Evolutionary conservation across 768 basidiomycete genomes (phyloP).

Genomic region (Hygrophoropsis aurantiaca): DNA sequence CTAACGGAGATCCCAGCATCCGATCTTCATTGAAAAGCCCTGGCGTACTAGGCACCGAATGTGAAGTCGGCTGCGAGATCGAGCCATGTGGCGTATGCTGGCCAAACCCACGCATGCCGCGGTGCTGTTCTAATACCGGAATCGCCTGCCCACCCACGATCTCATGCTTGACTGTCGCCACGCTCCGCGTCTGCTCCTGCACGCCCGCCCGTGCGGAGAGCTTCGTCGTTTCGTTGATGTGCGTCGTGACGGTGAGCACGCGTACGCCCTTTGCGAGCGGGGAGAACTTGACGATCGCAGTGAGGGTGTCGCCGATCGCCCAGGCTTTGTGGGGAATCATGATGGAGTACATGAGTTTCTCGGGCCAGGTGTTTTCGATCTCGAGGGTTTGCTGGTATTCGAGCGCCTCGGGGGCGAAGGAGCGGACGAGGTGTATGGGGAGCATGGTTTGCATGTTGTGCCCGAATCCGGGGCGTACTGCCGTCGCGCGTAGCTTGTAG

Average conservation of each 20-base stretch:
- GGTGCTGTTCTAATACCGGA: conserved; percentile 18
- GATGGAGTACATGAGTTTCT: conserved; percentile 93
- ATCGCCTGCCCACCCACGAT: conserved; percentile 60
- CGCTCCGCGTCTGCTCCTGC: conserved; percentile 61
- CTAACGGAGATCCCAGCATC: conserved; percentile 11
- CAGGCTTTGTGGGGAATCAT: conserved; percentile 95
- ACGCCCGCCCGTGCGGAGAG: conserved; percentile 50
- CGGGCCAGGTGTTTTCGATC: conserved; percentile 96
- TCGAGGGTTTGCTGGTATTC: conserved; percentile 97
- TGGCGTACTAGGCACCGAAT: conserved; percentile 4
- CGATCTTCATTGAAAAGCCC: conserved; percentile 16
- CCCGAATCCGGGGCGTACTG: conserved; percentile 73
- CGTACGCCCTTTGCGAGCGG: conserved; percentile 83
- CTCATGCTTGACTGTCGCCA: conserved; percentile 67
- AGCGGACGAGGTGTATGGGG: conserved; percentile 68
- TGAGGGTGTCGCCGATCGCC: conserved; percentile 85
- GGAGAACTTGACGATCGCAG: conserved; percentile 81
- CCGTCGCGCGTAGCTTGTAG: conserved; percentile 91
- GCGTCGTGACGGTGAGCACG: conserved; percentile 64
- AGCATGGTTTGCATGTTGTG: conserved; percentile 62
- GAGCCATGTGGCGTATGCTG: background rate
- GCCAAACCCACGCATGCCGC: background rate
- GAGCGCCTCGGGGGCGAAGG: conserved; percentile 77
- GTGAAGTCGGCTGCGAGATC: conserved; percentile 13
- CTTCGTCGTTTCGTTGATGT: conserved; percentile 75